Percentiles rank a stretch among this genome's conserved stretches.
These are phyloP conservation scores for Kwoniella shivajii DNA, from an alignment of 1,284 basidiomycete genomes.

Conservation along the genomic window DNA sequence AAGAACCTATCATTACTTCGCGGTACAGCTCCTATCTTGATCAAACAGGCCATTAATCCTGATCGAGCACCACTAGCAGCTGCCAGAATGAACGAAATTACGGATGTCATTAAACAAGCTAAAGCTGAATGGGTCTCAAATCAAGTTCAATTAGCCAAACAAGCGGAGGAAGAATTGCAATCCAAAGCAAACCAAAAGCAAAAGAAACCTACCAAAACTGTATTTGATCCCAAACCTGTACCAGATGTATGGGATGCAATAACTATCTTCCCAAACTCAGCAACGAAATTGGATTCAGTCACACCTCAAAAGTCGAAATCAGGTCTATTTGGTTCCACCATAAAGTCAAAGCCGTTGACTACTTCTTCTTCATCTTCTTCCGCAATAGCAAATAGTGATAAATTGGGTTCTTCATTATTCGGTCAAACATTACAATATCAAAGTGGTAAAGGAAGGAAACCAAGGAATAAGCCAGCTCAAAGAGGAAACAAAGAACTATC, in stretches of 20 bases:
- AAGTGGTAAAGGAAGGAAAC: slow-evolving; percentile 1
- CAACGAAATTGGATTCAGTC: slow-evolving; percentile 26
- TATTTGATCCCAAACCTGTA: slow-evolving; percentile 18
- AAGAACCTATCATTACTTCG: slow-evolving; percentile 8
- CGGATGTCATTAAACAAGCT: slow-evolving; percentile 37
- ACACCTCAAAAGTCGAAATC: slow-evolving; percentile 3
- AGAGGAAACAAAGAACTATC: slow-evolving; percentile 19
- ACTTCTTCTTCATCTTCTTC: slow-evolving; percentile 1
- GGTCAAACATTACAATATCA: slow-evolving; percentile 7
- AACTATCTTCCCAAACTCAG: slow-evolving; percentile 14
- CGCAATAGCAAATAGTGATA: slow-evolving; percentile 1
- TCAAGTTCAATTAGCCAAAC: neutral
- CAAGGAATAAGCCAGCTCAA: neutral
- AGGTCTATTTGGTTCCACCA: slow-evolving; percentile 9
- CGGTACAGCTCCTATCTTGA: slow-evolving; percentile 7
- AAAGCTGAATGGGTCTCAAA: slow-evolving; percentile 6
- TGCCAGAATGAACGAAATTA: slow-evolving; percentile 63
- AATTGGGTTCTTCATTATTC: slow-evolving; percentile 7
- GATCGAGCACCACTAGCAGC: slow-evolving; percentile 26
- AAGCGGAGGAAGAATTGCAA: neutral
- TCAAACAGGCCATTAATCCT: slow-evolving; percentile 11
- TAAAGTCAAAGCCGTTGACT: neutral
- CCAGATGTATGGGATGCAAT: slow-evolving; percentile 25
- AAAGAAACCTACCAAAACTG: slow-evolving; percentile 1
- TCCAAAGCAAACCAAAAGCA: neutral